Evolutionary conservation across 768 basidiomycete genomes (phyloP).

Genomic region (Podaxis sp.): DNA sequence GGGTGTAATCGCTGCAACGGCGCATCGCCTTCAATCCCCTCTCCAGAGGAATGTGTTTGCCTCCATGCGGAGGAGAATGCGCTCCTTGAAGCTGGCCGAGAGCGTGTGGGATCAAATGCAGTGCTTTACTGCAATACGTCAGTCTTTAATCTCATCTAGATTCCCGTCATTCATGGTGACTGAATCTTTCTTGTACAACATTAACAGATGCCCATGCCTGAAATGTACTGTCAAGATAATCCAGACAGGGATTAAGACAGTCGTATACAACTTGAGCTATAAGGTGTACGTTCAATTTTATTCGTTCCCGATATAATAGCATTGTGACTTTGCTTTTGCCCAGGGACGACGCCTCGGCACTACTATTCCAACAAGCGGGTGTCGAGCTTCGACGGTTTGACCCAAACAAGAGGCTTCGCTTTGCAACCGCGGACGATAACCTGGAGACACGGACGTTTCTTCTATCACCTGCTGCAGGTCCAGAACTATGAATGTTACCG

Average conservation of each 20-base stretch:
- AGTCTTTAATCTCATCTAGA: slow-evolving; percentile 24
- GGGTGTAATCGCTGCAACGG: slow-evolving; percentile 85
- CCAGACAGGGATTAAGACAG: slow-evolving; percentile 87
- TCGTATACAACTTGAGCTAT: slow-evolving; percentile 94
- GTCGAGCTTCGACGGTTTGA: slow-evolving; percentile 77
- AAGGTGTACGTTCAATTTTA: slow-evolving; percentile 71
- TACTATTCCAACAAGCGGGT: slow-evolving; percentile 76
- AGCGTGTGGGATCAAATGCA: slow-evolving; percentile 77
- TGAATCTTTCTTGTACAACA: neutral
- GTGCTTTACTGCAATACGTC: slow-evolving; percentile 99
- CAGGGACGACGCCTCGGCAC: slow-evolving; percentile 82
- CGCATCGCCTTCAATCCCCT: slow-evolving; percentile 40
- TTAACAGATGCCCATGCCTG: slow-evolving; percentile 90
- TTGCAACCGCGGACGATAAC: slow-evolving; percentile 24
- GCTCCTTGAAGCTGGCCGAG: slow-evolving; percentile 88
- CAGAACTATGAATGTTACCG: neutral
- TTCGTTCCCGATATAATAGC: neutral
- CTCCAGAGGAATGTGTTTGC: slow-evolving; percentile 82
- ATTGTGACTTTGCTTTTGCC: neutral
- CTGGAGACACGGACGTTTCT: slow-evolving; percentile 16
- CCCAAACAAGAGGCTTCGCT: slow-evolving; percentile 37
- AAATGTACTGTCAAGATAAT: slow-evolving; percentile 97
- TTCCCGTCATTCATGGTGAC: neutral
- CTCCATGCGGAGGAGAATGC: slow-evolving; percentile 99
- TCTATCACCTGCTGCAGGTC: slow-evolving; percentile 4